Evolutionary conservation across 1,284 basidiomycete genomes (phyloP).

Genomic region (Pterulicium gracile): DNA sequence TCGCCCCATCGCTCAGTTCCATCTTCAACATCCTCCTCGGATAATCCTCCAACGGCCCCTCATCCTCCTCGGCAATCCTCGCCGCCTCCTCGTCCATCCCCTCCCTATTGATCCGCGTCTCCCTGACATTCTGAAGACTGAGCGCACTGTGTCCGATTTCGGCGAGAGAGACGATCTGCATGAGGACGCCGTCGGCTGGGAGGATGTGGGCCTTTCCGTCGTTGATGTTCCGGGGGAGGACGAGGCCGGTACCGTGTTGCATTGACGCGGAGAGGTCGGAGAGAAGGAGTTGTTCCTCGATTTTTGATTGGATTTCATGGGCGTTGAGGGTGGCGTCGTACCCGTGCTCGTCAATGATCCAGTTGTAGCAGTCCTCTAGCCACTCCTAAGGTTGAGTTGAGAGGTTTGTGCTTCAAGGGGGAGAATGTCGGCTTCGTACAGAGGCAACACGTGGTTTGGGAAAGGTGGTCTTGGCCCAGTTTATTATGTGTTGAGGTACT

Average conservation of each 20-base stretch:
- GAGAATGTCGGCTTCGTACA: too few species aligned
- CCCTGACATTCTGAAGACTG: conserved; percentile 48
- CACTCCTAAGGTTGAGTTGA: conserved; percentile 57
- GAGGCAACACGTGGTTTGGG: too few species aligned
- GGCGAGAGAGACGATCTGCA: conserved; percentile 62
- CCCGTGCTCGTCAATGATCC: conserved; percentile 40
- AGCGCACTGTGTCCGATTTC: conserved; percentile 69
- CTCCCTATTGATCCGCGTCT: conserved; percentile 51
- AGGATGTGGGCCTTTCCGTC: conserved; percentile 21
- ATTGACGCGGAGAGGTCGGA: conserved; percentile 64
- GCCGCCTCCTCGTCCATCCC: conserved; percentile 30
- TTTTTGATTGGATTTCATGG: conserved; percentile 33
- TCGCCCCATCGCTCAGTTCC: conserved; percentile 55
- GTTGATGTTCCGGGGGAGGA: conserved; percentile 25
- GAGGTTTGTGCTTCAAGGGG: too few species aligned
- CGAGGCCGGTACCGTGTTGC: conserved; percentile 54
- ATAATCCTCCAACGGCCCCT: conserved; percentile 64
- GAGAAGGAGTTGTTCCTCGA: conserved; percentile 57
- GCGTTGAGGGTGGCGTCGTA: conserved; percentile 35
- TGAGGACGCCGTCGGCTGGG: conserved; percentile 40
- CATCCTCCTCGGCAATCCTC: conserved; percentile 41
- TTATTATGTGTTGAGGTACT: too few species aligned
- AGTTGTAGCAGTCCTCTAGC: conserved; percentile 59
- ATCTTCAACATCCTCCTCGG: conserved; percentile 60
- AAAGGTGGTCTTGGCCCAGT: too few species aligned